Conservation (phyloP, 2,329 filamentous ascomycete genomes). For the Orbilia javanica region DNA sequence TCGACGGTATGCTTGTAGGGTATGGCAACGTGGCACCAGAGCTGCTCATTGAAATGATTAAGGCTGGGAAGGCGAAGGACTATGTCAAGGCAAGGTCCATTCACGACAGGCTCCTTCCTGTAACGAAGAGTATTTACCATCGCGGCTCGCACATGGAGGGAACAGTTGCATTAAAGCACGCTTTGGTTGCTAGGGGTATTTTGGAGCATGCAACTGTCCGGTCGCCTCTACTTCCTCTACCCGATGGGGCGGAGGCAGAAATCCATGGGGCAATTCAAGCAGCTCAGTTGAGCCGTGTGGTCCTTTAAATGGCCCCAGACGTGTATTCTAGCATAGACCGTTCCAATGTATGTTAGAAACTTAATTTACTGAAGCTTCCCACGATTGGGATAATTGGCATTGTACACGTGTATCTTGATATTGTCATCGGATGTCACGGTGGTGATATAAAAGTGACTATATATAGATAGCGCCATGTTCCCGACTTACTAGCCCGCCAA, state of each 20-base stretch:
- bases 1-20: constrained; percentile 71
- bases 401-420: not conserved
- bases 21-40: constrained; percentile 71
- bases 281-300: constrained; percentile 60
- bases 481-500: too few relatives aligned
- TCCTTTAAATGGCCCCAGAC: not conserved
- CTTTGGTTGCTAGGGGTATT: constrained; percentile 69
- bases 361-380: too few relatives aligned
- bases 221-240: constrained; percentile 68
- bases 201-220: constrained; percentile 69
- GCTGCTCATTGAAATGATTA: constrained; percentile 69
- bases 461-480: too few relatives aligned
- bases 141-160: constrained; percentile 72
- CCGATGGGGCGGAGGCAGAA: constrained; percentile 66
- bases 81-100: constrained; percentile 68
- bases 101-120: constrained; percentile 69
- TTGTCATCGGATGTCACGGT: too few relatives aligned
- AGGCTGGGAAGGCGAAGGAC: constrained; percentile 69
- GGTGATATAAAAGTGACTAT: too few relatives aligned
- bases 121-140: constrained; percentile 71
- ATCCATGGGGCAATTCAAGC: constrained; percentile 66
- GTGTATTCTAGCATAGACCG: not conserved
- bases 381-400: too few relatives aligned
- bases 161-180: constrained; percentile 70
- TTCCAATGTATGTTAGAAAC: not conserved